Evolutionary conservation across 495 filamentous ascomycete genomes (phyloP).

Genomic region (Thozetella sp.): DNA sequence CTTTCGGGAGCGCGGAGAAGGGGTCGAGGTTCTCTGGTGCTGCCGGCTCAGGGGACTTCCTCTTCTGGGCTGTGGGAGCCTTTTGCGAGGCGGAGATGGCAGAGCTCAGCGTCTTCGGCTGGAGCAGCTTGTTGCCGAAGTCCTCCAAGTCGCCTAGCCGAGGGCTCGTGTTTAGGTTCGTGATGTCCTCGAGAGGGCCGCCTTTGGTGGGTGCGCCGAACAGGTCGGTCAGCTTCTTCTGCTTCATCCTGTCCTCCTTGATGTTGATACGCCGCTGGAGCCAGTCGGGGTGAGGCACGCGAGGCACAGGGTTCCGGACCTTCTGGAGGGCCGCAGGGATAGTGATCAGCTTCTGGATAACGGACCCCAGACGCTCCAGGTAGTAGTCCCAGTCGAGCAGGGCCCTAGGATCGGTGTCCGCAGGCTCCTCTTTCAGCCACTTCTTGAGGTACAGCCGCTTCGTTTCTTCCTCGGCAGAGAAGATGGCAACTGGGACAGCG

Average conservation of each 20-base stretch:
- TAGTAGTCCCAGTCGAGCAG: constrained; percentile 98
- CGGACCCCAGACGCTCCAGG: constrained; percentile 88
- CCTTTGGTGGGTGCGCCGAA: constrained; percentile 66
- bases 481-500: constrained; percentile 94
- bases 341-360: constrained; percentile 98
- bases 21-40: constrained; percentile 69
- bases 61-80: constrained; percentile 62
- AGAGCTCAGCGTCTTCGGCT: constrained; percentile 69
- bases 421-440: constrained; percentile 93
- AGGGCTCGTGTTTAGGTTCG: constrained; percentile 59
- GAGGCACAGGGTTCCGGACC: constrained; percentile 88
- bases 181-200: constrained; percentile 67
- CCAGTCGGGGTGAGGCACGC: constrained; percentile 96
- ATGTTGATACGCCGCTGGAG: constrained; percentile 88
- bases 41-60: constrained; percentile 71
- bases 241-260: constrained; percentile 96
- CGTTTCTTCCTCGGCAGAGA: constrained; percentile 85
- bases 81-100: constrained; percentile 46
- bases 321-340: constrained; percentile 97
- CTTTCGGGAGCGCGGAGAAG: constrained; percentile 78
- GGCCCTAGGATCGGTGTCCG: constrained; percentile 85
- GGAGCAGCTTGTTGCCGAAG: constrained; percentile 70
- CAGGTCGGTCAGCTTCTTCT: constrained; percentile 96
- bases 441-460: constrained; percentile 91
- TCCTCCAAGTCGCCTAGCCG: constrained; percentile 80